These are phyloP conservation scores for Mayamaea pseudoterrestris DNA, from an alignment of 108 stramenopile genomes.

Conservation along the genomic window DNA sequence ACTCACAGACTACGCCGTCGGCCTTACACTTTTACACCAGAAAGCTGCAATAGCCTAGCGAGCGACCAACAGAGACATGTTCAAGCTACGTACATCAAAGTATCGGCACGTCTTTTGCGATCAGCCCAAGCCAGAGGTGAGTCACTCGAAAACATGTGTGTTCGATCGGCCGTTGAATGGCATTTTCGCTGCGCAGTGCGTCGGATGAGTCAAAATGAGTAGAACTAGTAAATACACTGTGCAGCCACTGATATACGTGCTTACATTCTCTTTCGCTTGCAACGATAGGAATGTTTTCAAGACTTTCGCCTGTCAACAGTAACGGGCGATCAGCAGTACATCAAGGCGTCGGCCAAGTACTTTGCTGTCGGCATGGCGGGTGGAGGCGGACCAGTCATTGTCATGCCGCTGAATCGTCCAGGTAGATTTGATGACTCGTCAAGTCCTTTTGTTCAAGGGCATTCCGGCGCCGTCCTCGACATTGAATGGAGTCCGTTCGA, in stretches of 20 bases:
- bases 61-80: too few species aligned
- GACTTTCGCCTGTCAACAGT: constrained; percentile 86
- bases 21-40: too few species aligned
- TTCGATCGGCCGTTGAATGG: too few species aligned
- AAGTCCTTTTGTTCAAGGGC: constrained; percentile 82
- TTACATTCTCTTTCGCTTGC: not conserved
- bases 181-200: too few species aligned
- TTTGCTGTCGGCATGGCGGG: constrained; percentile 90
- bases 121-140: constrained; percentile 73
- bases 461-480: constrained; percentile 85
- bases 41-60: too few species aligned
- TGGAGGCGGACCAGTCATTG: constrained; percentile 91
- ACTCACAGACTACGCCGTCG: too few species aligned
- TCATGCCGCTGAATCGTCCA: constrained; percentile 75
- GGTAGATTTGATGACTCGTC: constrained; percentile 70
- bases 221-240: too few species aligned
- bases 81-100: constrained; percentile 79
- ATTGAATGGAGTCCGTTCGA: constrained; percentile 98
- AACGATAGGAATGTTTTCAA: constrained; percentile 52
- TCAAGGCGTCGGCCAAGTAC: constrained; percentile 98
- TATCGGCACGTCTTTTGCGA: constrained; percentile 86
- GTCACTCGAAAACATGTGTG: too few species aligned
- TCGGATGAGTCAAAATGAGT: too few species aligned
- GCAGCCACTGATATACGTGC: too few species aligned
- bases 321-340: constrained; percentile 97